phyloP scores from a whole-genome alignment of 805 yeast species.

The Saccharomycopsis fodiens region DNA sequence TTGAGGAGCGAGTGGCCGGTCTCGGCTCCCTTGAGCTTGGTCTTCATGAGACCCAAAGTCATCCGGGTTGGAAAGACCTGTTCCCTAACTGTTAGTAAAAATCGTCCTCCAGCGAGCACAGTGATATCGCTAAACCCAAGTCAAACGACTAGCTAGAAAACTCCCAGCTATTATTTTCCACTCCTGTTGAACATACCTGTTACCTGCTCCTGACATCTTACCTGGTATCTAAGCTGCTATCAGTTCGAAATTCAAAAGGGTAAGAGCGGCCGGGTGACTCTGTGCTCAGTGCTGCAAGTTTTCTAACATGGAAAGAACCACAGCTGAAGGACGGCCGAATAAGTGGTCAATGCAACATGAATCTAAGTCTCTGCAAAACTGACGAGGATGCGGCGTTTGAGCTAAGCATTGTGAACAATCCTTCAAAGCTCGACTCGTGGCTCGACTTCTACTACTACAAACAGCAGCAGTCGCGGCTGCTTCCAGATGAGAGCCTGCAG shows the following conservation, averaged over 20 bases:
- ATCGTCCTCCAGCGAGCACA: neutral
- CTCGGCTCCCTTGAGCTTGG: constrained; percentile 93
- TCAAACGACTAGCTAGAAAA: neutral
- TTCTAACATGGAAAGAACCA: too few relatives aligned
- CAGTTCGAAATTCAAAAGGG: too few relatives aligned
- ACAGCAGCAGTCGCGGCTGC: constrained; percentile 17
- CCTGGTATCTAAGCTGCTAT: neutral
- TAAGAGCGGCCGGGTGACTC: neutral
- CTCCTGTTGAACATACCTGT: constrained; percentile 27
- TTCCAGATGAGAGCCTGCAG: constrained; percentile 19
- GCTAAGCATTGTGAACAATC: constrained; percentile 29
- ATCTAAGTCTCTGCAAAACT: constrained; percentile 11
- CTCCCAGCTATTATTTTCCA: too few relatives aligned
- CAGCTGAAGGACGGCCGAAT: too few relatives aligned
- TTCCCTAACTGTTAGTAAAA: constrained; percentile 46
- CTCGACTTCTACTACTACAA: constrained; percentile 34
- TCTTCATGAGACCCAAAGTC: constrained; percentile 93
- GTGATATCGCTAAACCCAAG: too few relatives aligned
- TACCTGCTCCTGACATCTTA: constrained; percentile 58
- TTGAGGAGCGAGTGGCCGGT: constrained; percentile 91
- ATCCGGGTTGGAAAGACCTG: constrained; percentile 96
- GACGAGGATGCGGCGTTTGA: constrained; percentile 32
- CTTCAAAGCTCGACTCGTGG: constrained; percentile 37
- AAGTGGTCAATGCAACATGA: neutral
- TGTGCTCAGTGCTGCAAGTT: too few relatives aligned